Percentiles rank a stretch among this genome's conserved stretches.
phyloP scores from a whole-genome alignment of 805 yeast species.

The Kodamaea laetipori region DNA sequence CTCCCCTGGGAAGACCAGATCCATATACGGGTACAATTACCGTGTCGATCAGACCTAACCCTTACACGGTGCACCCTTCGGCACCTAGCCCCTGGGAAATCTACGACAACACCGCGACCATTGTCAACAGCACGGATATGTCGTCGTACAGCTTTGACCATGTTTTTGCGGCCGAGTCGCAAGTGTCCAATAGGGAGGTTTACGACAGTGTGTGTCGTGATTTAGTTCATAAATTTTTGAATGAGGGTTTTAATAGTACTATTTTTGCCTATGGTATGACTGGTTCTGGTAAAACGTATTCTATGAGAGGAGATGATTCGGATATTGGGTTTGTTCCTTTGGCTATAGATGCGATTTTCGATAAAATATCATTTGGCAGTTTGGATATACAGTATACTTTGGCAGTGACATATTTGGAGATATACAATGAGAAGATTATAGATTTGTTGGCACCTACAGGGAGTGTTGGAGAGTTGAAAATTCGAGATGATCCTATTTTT shows the following conservation, averaged over 20 bases:
- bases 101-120: conserved; percentile 39
- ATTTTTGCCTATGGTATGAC: conserved; percentile 95
- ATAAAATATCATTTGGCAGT: conserved; percentile 33
- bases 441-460: conserved; percentile 59
- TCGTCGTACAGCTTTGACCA: conserved; percentile 70
- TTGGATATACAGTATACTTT: conserved; percentile 41
- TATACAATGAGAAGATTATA: conserved; percentile 82
- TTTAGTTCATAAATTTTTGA: conserved; percentile 53
- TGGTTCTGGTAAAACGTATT: conserved; percentile 86
- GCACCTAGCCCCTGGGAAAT: conserved; percentile 47
- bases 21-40: conserved; percentile 70
- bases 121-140: conserved; percentile 57
- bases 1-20: conserved; percentile 35
- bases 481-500: conserved; percentile 71
- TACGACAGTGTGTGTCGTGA: conserved; percentile 57
- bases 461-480: conserved; percentile 58
- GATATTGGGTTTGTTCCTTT: conserved; percentile 75
- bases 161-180: conserved; percentile 60
- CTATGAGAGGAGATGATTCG: conserved; percentile 71
- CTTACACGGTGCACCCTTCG: conserved; percentile 44
- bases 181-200: conserved; percentile 55
- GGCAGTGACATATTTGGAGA: conserved; percentile 75
- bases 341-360: conserved; percentile 63
- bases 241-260: conserved; percentile 81
- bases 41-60: conserved; percentile 79